Evolutionary conservation across 2,329 filamentous ascomycete species (phyloP).

Genomic region (Xylariaceae sp.): DNA sequence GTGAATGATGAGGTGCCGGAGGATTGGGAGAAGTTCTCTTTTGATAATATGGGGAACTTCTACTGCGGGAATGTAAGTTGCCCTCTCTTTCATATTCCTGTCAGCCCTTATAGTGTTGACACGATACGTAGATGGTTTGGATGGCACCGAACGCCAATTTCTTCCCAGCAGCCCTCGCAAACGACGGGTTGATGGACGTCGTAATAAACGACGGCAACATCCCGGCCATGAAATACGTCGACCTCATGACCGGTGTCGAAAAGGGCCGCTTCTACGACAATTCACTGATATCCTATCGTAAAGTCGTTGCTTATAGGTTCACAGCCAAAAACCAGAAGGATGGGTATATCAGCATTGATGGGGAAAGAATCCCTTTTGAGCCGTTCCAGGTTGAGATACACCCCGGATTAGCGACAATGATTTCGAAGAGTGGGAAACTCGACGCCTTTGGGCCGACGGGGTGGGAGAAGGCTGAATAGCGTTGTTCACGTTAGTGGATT

Average conservation of each 20-base stretch:
- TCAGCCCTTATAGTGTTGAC: neutral
- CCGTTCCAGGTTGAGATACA: constrained; percentile 92
- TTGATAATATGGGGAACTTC: constrained; percentile 83
- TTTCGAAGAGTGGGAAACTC: constrained; percentile 73
- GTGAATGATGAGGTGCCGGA: constrained; percentile 72
- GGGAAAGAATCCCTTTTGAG: constrained; percentile 81
- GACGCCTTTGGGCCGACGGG: constrained; percentile 58
- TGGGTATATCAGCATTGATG: constrained; percentile 92
- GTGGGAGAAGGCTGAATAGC: constrained; percentile 41
- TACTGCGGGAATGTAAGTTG: constrained; percentile 81
- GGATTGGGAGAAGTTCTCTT: constrained; percentile 71
- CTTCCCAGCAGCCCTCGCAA: constrained; percentile 78
- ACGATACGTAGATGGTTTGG: constrained; percentile 67
- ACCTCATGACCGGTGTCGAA: constrained; percentile 70
- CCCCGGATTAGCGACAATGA: constrained; percentile 74
- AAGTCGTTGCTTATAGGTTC: constrained; percentile 84
- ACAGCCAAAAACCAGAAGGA: constrained; percentile 67
- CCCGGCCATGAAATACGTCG: constrained; percentile 61
- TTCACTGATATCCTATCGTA: constrained; percentile 74
- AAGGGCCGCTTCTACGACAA: constrained; percentile 77
- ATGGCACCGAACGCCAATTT: constrained; percentile 87
- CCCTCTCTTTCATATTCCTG: neutral
- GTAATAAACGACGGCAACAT: constrained; percentile 78
- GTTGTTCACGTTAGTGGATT: neutral
- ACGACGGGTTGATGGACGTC: constrained; percentile 83